phyloP scores from a whole-genome alignment of 768 basidiomycete genomes.

The Leucogyrophana mollusca region DNA sequence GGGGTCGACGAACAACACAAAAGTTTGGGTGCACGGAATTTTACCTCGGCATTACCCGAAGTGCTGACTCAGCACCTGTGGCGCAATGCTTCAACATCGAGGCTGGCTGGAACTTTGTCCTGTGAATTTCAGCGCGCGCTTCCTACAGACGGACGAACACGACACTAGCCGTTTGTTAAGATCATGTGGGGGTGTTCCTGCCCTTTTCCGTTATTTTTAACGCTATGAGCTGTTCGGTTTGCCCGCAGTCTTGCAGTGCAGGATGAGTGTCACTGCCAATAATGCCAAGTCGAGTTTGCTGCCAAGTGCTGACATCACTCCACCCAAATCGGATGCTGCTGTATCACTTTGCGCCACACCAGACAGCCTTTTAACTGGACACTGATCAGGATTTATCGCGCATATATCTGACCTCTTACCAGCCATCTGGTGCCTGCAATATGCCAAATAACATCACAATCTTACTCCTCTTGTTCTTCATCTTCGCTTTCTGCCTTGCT shows the following conservation, averaged over 20 bases:
- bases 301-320: not conserved
- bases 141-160: too few relatives aligned
- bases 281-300: not conserved
- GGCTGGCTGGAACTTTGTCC: too few relatives aligned
- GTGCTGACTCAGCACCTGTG: slow-evolving; percentile 27
- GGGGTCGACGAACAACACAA: slow-evolving; percentile 20
- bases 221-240: too few relatives aligned
- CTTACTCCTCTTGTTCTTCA: slow-evolving; percentile 45
- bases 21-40: slow-evolving; percentile 20
- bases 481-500: slow-evolving; percentile 57
- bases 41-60: slow-evolving; percentile 29
- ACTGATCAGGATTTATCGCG: not conserved
- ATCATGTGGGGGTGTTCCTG: too few relatives aligned
- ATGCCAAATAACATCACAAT: slow-evolving; percentile 29
- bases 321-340: not conserved
- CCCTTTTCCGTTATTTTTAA: too few relatives aligned
- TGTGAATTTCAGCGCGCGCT: too few relatives aligned
- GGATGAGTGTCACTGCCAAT: too few relatives aligned
- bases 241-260: too few relatives aligned
- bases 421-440: not conserved
- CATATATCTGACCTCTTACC: slow-evolving; percentile 1
- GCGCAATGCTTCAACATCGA: not conserved
- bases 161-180: too few relatives aligned
- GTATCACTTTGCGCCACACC: not conserved
- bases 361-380: not conserved